phyloP scores from a whole-genome alignment of 495 filamentous ascomycete species.

The Tuber indicum region DNA sequence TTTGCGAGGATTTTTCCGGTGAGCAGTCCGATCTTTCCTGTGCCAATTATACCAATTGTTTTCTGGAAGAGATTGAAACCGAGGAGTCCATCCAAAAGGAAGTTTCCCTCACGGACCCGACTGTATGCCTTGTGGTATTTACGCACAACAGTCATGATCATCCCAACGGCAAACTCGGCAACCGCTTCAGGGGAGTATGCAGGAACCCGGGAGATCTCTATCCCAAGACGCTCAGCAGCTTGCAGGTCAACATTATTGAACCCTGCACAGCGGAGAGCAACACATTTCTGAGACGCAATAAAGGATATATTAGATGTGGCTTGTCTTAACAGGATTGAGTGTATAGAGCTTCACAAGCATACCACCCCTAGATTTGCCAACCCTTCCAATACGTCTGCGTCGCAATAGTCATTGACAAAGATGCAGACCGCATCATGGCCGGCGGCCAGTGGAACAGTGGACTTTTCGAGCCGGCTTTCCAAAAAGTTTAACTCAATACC shows the following conservation, averaged over 20 bases:
- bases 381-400: conserved; percentile 49
- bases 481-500: conserved; percentile 36
- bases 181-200: conserved; percentile 67
- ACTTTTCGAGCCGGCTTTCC: conserved; percentile 32
- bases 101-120: conserved; percentile 66
- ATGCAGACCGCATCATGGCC: conserved; percentile 58
- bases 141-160: conserved; percentile 63
- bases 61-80: conserved; percentile 57
- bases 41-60: conserved; percentile 55
- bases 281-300: conserved; percentile 29
- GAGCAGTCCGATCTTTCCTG: conserved; percentile 52
- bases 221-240: conserved; percentile 51
- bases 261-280: conserved; percentile 59
- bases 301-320: background rate
- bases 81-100: conserved; percentile 59
- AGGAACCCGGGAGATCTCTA: conserved; percentile 63
- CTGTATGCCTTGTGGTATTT: conserved; percentile 66
- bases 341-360: background rate
- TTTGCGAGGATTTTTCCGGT: conserved; percentile 51
- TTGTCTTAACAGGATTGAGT: background rate
- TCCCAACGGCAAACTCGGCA: conserved; percentile 62
- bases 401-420: conserved; percentile 63
- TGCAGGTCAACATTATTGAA: conserved; percentile 62
- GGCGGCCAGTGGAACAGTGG: conserved; percentile 52
- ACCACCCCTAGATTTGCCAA: conserved; percentile 49